Percentiles rank a stretch among this genome's conserved stretches.
Evolutionary conservation across 768 basidiomycete species (phyloP).

Genomic region (Sutorius australiensis): DNA sequence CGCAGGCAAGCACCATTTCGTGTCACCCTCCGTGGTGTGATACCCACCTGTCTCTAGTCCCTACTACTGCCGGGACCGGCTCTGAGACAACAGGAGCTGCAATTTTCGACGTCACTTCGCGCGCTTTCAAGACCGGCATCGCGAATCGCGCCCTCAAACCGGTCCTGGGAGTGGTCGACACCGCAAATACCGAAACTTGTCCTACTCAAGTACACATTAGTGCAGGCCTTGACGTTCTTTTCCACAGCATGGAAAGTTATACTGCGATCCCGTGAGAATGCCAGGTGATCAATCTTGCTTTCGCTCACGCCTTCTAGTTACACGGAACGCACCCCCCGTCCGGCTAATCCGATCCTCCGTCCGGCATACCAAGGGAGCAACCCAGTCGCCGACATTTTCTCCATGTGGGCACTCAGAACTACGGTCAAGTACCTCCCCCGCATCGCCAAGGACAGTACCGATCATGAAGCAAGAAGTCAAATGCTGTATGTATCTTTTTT

Average conservation of each 20-base stretch:
- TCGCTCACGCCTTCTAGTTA: constrained; percentile 48
- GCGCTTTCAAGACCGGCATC: constrained; percentile 95
- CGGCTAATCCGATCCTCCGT: constrained; percentile 82
- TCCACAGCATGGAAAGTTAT: constrained; percentile 94
- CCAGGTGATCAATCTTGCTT: background rate
- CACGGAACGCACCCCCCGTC: constrained; percentile 84
- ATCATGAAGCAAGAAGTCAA: constrained; percentile 79
- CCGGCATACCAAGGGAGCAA: constrained; percentile 95
- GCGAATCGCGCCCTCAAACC: constrained; percentile 90
- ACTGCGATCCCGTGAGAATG: constrained; percentile 81
- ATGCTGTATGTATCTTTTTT: constrained; percentile 66
- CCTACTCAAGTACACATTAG: constrained; percentile 92
- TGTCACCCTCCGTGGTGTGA: background rate
- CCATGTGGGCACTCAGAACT: constrained; percentile 86
- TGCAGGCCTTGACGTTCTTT: constrained; percentile 91
- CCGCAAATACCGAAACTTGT: constrained; percentile 86
- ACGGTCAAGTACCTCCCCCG: constrained; percentile 87
- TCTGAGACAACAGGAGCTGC: constrained; percentile 95
- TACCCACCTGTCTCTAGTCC: constrained; percentile 37
- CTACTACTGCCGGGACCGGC: constrained; percentile 83
- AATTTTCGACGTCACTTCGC: constrained; percentile 89
- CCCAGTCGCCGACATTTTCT: constrained; percentile 94
- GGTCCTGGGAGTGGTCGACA: constrained; percentile 81
- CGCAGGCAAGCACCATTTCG: constrained; percentile 47
- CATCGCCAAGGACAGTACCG: constrained; percentile 72